Evolutionary conservation across 208 protist species (phyloP), one percentile per base, ranked within the genome.

Genomic region (Acanthamoeba royreba): DNA sequence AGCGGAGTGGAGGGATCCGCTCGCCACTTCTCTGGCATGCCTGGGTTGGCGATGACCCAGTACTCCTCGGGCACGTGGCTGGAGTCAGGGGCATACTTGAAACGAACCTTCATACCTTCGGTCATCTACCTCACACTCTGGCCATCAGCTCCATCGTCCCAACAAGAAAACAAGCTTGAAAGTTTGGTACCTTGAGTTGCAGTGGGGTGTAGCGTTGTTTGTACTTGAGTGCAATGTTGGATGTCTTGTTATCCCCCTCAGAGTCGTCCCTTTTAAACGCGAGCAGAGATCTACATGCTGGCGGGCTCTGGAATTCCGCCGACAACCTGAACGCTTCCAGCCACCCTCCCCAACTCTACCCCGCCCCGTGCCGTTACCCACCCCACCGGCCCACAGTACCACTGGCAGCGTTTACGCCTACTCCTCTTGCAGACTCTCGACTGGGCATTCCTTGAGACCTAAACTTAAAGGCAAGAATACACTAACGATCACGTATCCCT

Each of bases 1-100:
- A 92, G 87, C 8, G 87, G 87, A 33, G 33, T 77, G 7, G 87
- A 43, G 2, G 40, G 38, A 40, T 92, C 87, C 87, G 45, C 9
- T 43, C 49, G 69, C 55, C 49, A 92, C 61, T 92, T 92, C 31
- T 92, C 87, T 8, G 87, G 87, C 87, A 92, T 77, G 53, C 87
- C 86, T 25, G 49, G 87, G 38, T 92, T 77, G 55, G 43, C 38
- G 17, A 92, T 43, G 52, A 92, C 35, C 43, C 38, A 92, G 46
- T 69, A 89, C 38, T 89, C 81, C 46, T 89, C 81, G 11, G 81
- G 81, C 0, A 35, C 31, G 0, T 15, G 17, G 46, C 13, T 40
- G 22, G 47, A 25, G 53, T 89, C 46, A 9, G 11, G 22, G 19
- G 53, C 28, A 31, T 89, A 45, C 13, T 9, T 89, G 81, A 63